Evolutionary conservation across 2,329 filamentous ascomycete genomes (phyloP).

Genomic region (Trichophyton rubrum): DNA sequence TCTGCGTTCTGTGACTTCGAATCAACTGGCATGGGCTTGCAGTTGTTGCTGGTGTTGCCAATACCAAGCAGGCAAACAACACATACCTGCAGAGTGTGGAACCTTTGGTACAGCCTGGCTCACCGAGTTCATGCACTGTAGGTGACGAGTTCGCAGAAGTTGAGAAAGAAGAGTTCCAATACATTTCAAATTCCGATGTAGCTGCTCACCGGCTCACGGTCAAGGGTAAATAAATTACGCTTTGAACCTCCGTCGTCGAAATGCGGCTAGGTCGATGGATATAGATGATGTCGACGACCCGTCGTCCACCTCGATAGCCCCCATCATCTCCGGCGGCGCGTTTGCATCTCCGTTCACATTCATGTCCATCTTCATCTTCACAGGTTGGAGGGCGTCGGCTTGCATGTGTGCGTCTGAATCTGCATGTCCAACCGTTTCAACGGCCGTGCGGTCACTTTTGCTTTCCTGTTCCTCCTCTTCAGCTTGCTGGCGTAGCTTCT

Average conservation of each 20-base stretch:
- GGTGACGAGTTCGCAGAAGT: background rate
- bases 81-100: background rate
- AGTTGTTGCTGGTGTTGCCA: background rate
- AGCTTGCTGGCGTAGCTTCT: conserved; percentile 11
- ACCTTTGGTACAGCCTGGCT: background rate
- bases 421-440: background rate
- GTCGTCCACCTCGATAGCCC: conserved; percentile 28
- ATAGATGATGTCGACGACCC: conserved; percentile 23
- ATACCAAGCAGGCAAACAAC: background rate
- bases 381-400: background rate
- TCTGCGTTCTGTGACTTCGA: background rate
- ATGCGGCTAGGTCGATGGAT: conserved; percentile 26
- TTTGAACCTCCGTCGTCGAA: conserved; percentile 21
- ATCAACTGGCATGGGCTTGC: background rate
- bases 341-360: conserved; percentile 7
- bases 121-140: background rate
- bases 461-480: conserved; percentile 8
- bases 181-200: background rate
- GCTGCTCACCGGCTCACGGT: background rate
- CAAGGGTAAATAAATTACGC: background rate
- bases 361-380: conserved; percentile 2
- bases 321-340: conserved; percentile 12
- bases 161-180: background rate
- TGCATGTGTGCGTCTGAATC: background rate
- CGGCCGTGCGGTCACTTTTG: conserved; percentile 3